Evolutionary conservation across 331 rosid species (phyloP), one percentile per base, ranked within the genome.

Genomic region (Spiraea crenata): DNA sequence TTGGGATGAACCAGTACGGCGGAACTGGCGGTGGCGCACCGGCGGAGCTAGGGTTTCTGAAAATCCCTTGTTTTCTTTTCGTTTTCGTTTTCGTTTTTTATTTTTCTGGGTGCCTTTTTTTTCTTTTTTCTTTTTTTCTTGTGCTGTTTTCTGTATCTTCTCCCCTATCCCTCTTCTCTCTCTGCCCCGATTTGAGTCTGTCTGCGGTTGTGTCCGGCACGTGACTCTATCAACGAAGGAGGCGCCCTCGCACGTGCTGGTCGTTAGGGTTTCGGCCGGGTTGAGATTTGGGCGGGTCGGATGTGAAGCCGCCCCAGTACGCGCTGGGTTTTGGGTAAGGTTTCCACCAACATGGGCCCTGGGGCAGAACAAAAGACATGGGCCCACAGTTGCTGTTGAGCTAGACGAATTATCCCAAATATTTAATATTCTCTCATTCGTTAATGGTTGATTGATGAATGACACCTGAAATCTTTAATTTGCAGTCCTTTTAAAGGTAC

Each of bases 211-310:
- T 60, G 78, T 72, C 31, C 35, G 83, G 82, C 96, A 89, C 92
- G 92, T 86, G 96, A 85, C 73, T 74, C 77, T 69, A 79, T 82
- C 83, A 44, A 76, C 57, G 78, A 73, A 61, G 71, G 74, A 35
- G 65, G 73, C 63, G 34, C 54, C 57, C 40, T 67, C 67, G 72
- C 93, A 90, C 89, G 96, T 85, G 92, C 63, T 1, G 75, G 67
- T 74, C 2, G 84, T 73, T 79, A 72, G 69, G 77, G 80, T 73
- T 76, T 74, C 64, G 65, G 55, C 17, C 55, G 56, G 69, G 12
- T 25, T 13, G 17, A 10, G 19, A 51, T 11, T 11, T 15, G 37
- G 47, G 34, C 19, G 17, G 73, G 17, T 25, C 31, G 31, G 31
- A 0, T 25, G 31, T 25, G 31, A 25, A 25, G 31, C 31, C 1